Base-by-base conservation (phyloP, 176 grass and related monocot genomes). In the Guadua angustifolia region DNA sequence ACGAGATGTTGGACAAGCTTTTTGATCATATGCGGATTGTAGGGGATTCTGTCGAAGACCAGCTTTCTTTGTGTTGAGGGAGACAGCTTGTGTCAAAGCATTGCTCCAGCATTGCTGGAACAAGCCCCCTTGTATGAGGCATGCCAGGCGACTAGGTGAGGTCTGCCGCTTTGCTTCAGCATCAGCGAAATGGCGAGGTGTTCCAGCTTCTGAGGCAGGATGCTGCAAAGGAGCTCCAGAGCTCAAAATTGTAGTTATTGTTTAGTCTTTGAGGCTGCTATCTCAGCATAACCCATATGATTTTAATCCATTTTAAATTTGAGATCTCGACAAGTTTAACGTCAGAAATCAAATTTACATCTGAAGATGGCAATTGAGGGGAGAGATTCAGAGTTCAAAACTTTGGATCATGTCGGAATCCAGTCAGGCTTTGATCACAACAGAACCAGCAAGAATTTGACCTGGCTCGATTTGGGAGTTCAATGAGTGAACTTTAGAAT, bases 1-100 rank as follows among this genome's bases (percentile, higher is more conserved):
- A 91, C 70, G 72, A 66, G 38, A 84, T 91, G 45, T 58, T 95
- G 70, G 70, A 71, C 14, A 78, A 40, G 70, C 69, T 91, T 56
- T 36, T 84, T 35, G 44, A 84, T 52, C 77, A 93, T 62, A 93
- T 93, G 79, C 53, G 69, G 39, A 39, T 42, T 47, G 25, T 57
- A 79, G 58, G 39, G 72, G 79, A 86, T 83, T 32, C 61, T 82
- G 62, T 56, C 2, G 22, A 89, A 58, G 73, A 84, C 58, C 57
- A 70, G 58, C 64, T 86, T 78, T 35, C 49, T 44, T 63, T 81
- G 15, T 86, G 38, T 62, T 88, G 38, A 91, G 33, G 29, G 49
- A 17, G 52, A 47, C 47, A 6, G 15, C 57, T 78, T 57, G 70
- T 44, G 50, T 66, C 44, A 82, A 64, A 58, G 46, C 58, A 65